Percentiles rank a stretch among this genome's conserved stretches.
These are phyloP conservation scores for Neoscytalidium dimidiatum DNA, from an alignment of 2,329 filamentous ascomycete genomes.

Conservation along the genomic window DNA sequence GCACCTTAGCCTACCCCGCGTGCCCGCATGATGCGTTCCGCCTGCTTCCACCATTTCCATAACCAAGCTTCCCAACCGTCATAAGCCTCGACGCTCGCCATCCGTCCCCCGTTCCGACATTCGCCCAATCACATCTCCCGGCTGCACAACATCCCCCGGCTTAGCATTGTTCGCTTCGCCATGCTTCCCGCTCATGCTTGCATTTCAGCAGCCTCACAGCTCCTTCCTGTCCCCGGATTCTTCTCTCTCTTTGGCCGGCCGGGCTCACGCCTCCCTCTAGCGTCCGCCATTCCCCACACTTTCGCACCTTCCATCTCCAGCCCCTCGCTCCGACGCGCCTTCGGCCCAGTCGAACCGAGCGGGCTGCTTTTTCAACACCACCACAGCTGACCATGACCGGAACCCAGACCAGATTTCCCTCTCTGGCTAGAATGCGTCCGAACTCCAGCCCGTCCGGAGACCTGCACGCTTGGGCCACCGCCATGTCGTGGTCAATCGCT, in stretches of 20 bases:
- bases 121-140: background rate
- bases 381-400: conserved; percentile 2
- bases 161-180: background rate
- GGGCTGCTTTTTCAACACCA: background rate
- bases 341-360: background rate
- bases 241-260: background rate
- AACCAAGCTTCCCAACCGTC: background rate
- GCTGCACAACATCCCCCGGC: background rate
- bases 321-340: background rate
- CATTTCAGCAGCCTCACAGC: background rate
- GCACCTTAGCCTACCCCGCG: background rate
- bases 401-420: background rate
- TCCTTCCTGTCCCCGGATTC: background rate
- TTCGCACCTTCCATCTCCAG: conserved; percentile 11
- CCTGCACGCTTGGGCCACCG: background rate
- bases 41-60: background rate
- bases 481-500: background rate
- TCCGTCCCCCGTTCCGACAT: conserved; percentile 2
- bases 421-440: no score
- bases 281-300: background rate
- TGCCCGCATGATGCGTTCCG: background rate
- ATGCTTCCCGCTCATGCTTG: background rate
- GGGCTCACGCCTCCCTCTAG: background rate
- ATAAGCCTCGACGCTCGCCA: background rate
- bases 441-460: background rate